phyloP scores from a whole-genome alignment of 129 eudicot species.

The Glebionis coronaria region DNA sequence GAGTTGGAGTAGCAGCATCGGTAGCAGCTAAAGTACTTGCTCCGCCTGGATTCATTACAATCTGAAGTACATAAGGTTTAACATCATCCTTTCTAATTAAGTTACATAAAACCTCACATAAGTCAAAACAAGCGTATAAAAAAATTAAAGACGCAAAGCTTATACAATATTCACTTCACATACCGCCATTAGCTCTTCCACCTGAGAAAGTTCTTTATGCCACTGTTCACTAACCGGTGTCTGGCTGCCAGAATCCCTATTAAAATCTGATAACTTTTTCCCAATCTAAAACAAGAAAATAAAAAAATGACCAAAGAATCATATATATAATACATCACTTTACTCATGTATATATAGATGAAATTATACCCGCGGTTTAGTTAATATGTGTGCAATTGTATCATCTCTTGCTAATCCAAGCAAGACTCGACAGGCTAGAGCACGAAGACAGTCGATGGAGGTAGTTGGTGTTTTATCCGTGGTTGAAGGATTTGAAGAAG shows the following conservation, averaged over 20 bases:
- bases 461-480: no score
- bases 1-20: conserved; percentile 97
- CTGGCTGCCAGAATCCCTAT: conserved; percentile 84
- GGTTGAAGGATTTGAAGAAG: no score
- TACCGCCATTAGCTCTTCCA: conserved; percentile 94
- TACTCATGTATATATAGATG: background rate
- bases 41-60: conserved; percentile 90
- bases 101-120: background rate
- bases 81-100: background rate
- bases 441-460: conserved; percentile 97
- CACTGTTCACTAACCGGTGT: conserved; percentile 77
- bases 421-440: conserved; percentile 91
- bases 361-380: conserved; percentile 77
- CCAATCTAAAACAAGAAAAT: conserved; percentile 63
- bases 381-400: conserved; percentile 85
- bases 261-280: conserved; percentile 83
- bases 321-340: background rate
- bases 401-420: conserved; percentile 99
- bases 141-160: background rate
- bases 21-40: conserved; percentile 97
- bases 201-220: conserved; percentile 93
- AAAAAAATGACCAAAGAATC: background rate
- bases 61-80: conserved; percentile 35
- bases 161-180: conserved; percentile 23
- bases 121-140: background rate